phyloP scores from a whole-genome alignment of 1,284 basidiomycete species.

The Grifola frondosa region DNA sequence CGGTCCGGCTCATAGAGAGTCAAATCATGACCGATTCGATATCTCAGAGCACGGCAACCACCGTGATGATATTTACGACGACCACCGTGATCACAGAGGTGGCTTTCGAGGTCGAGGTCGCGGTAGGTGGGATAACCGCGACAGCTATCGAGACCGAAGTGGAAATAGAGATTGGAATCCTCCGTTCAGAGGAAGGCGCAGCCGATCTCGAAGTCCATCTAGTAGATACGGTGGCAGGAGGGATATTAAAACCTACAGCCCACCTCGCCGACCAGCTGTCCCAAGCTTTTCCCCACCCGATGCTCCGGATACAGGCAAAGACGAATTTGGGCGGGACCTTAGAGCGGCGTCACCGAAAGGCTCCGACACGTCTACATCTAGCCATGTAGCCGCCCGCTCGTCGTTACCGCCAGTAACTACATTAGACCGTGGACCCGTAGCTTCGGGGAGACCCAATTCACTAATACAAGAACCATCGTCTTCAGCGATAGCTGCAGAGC shows the following conservation, averaged over 20 bases:
- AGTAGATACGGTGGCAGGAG: constrained; percentile 45
- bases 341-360: constrained; percentile 44
- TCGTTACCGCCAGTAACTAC: constrained; percentile 15
- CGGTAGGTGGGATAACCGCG: constrained; percentile 45
- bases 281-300: constrained; percentile 3
- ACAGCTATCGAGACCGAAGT: constrained; percentile 45
- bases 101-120: constrained; percentile 45
- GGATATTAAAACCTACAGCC: constrained; percentile 56
- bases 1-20: constrained; percentile 42
- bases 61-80: constrained; percentile 38
- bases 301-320: constrained; percentile 44
- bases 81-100: constrained; percentile 36
- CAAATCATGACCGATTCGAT: constrained; percentile 46
- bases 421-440: constrained; percentile 12
- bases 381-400: constrained; percentile 14
- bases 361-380: constrained; percentile 14
- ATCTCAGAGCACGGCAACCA: constrained; percentile 50
- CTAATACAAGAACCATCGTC: constrained; percentile 7
- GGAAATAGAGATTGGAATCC: constrained; percentile 37
- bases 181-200: constrained; percentile 45
- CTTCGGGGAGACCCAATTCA: constrained; percentile 7
- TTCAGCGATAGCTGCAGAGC: constrained; percentile 10
- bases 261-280: constrained; percentile 44
- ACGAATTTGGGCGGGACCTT: constrained; percentile 82
- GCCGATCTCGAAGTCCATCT: constrained; percentile 71